These are phyloP conservation scores for Zalerion maritima DNA, from an alignment of 495 filamentous ascomycete species.

Conservation along the genomic window DNA sequence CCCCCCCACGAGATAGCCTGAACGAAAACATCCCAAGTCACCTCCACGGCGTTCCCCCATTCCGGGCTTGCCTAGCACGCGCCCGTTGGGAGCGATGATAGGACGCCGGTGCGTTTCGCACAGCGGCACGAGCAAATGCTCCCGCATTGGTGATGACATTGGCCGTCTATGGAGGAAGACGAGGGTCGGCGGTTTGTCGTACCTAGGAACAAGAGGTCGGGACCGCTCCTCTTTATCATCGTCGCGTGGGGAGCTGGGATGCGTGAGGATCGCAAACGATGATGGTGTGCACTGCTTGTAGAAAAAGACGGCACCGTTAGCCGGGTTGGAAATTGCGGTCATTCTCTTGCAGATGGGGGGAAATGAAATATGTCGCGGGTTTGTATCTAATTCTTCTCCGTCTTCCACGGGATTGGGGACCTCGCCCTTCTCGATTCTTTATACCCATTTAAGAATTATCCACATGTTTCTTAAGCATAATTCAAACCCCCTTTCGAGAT, in stretches of 20 bases:
- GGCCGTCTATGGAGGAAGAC: conserved; percentile 21
- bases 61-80: conserved; percentile 16
- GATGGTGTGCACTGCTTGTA: conserved; percentile 8
- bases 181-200: conserved; percentile 6
- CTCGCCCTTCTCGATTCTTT: too few relatives aligned
- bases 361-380: too few relatives aligned
- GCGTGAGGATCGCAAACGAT: neutral
- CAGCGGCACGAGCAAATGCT: conserved; percentile 12
- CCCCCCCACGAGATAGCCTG: conserved; percentile 5
- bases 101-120: conserved; percentile 12
- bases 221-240: neutral
- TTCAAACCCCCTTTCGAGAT: too few relatives aligned
- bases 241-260: conserved; percentile 1
- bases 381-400: too few relatives aligned
- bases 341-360: too few relatives aligned
- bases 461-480: too few relatives aligned
- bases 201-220: too few relatives aligned
- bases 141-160: conserved; percentile 17
- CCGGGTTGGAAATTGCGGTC: conserved; percentile 5
- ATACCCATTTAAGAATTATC: too few relatives aligned
- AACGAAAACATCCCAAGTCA: conserved; percentile 13
- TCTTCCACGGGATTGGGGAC: too few relatives aligned
- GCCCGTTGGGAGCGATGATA: conserved; percentile 16
- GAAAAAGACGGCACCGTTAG: conserved; percentile 8
- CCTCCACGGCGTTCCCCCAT: conserved; percentile 7